Percentiles rank a stretch among this genome's conserved stretches.
Evolutionary conservation across 1,284 basidiomycete genomes (phyloP).

Genomic region (Sporisorium iseilematis-ciliati): DNA sequence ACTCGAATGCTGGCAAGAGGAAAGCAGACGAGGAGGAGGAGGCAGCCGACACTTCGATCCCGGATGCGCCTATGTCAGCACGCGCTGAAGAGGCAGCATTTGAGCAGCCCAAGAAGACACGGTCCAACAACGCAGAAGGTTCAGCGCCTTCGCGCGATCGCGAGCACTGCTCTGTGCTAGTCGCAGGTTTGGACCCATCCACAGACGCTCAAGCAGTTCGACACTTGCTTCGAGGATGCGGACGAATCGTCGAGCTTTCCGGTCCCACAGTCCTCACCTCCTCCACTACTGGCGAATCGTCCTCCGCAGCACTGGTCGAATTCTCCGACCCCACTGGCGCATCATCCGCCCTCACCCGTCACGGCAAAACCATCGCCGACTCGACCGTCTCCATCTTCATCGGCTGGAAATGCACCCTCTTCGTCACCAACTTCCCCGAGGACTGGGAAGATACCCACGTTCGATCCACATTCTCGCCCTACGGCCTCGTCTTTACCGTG

Average conservation of each 20-base stretch:
- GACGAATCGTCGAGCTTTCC: slow-evolving; percentile 56
- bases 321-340: slow-evolving; percentile 71
- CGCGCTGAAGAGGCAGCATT: slow-evolving; percentile 9
- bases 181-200: slow-evolving; percentile 78
- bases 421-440: slow-evolving; percentile 95
- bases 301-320: slow-evolving; percentile 70
- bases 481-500: slow-evolving; percentile 90
- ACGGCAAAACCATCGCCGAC: slow-evolving; percentile 81
- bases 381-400: slow-evolving; percentile 83
- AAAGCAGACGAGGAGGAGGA: slow-evolving; percentile 46
- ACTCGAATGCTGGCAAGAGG: slow-evolving; percentile 33
- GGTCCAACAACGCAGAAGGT: slow-evolving; percentile 37
- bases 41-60: slow-evolving; percentile 22
- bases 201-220: slow-evolving; percentile 78
- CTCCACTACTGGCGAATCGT: slow-evolving; percentile 34
- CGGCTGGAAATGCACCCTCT: slow-evolving; percentile 93
- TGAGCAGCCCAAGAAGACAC: slow-evolving; percentile 52
- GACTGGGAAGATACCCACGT: slow-evolving; percentile 81
- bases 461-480: slow-evolving; percentile 82
- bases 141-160: slow-evolving; percentile 77
- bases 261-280: slow-evolving; percentile 46
- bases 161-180: slow-evolving; percentile 92
- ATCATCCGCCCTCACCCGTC: slow-evolving; percentile 87
- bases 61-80: slow-evolving; percentile 22
- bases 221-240: slow-evolving; percentile 81